phyloP scores from a whole-genome alignment of 1,139 yeast species.

The Kodamaea plutei region DNA sequence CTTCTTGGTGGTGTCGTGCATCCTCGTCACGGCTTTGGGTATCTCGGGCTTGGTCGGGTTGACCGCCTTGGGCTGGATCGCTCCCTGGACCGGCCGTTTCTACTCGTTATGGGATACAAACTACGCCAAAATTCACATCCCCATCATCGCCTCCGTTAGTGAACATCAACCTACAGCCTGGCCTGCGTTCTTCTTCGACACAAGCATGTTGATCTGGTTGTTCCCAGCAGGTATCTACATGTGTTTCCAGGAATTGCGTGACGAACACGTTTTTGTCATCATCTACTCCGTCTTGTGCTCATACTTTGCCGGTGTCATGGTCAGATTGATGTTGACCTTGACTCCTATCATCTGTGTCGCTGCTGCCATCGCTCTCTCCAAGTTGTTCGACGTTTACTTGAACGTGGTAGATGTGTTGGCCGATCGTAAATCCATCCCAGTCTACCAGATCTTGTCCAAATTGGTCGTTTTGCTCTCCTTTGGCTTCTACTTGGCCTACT shows the following conservation, averaged over 20 bases:
- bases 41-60: conserved; percentile 68
- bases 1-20: conserved; percentile 60
- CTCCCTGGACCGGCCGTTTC: conserved; percentile 99
- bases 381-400: conserved; percentile 77
- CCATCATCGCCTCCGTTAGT: conserved; percentile 96
- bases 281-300: conserved; percentile 89
- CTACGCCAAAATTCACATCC: conserved; percentile 96
- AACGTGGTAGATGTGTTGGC: conserved; percentile 52
- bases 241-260: conserved; percentile 81
- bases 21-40: conserved; percentile 56
- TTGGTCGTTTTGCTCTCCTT: conserved; percentile 66
- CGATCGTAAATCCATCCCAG: conserved; percentile 14
- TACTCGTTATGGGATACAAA: conserved; percentile 97
- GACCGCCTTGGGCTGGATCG: conserved; percentile 89
- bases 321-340: conserved; percentile 92
- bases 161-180: conserved; percentile 99
- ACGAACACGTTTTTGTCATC: conserved; percentile 90
- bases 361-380: conserved; percentile 81
- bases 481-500: conserved; percentile 68
- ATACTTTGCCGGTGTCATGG: conserved; percentile 99
- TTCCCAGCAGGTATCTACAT: conserved; percentile 97
- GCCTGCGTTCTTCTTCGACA: conserved; percentile 97
- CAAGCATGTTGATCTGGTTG: conserved; percentile 89
- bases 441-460: conserved; percentile 50
- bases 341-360: conserved; percentile 95